Percentiles rank a stretch among this genome's conserved stretches.
Conservation (phyloP, 2,329 filamentous ascomycete genomes). For the Scorias spongiosa region DNA sequence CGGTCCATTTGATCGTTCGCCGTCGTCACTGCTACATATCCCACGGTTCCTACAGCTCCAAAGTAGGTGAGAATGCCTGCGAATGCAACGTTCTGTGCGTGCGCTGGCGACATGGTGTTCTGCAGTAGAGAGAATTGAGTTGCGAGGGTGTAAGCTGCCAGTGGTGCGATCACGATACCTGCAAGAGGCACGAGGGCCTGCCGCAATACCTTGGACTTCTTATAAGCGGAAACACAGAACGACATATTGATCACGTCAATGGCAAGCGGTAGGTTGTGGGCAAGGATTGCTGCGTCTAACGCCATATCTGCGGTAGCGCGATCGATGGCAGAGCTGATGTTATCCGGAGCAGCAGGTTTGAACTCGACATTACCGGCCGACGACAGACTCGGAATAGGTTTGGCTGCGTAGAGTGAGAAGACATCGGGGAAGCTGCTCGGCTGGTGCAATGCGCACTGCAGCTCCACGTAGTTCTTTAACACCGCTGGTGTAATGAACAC, state of each 20-base stretch:
- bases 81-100: conserved; percentile 65
- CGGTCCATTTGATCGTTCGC: conserved; percentile 90
- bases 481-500: conserved; percentile 66
- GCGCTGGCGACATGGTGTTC: conserved; percentile 58
- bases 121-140: conserved; percentile 52
- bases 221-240: conserved; percentile 52
- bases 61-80: conserved; percentile 72
- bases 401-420: conserved; percentile 69
- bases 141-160: conserved; percentile 56
- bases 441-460: conserved; percentile 57
- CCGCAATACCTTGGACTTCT: conserved; percentile 50
- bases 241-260: conserved; percentile 59
- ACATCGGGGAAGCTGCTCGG: conserved; percentile 66
- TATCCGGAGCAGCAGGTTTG: conserved; percentile 45
- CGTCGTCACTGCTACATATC: conserved; percentile 70
- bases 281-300: conserved; percentile 62
- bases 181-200: conserved; percentile 45
- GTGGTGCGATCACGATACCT: conserved; percentile 42
- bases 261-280: conserved; percentile 62
- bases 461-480: conserved; percentile 58
- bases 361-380: conserved; percentile 33
- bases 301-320: conserved; percentile 55
- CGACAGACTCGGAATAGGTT: conserved; percentile 52
- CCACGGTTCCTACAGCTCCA: conserved; percentile 64
- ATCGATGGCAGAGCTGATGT: conserved; percentile 53